A percentile compares a stretch with the other conserved stretches of the same genome.
Evolutionary conservation across 495 filamentous ascomycete species (phyloP).

Genomic region (Lindgomyces ingoldianus): DNA sequence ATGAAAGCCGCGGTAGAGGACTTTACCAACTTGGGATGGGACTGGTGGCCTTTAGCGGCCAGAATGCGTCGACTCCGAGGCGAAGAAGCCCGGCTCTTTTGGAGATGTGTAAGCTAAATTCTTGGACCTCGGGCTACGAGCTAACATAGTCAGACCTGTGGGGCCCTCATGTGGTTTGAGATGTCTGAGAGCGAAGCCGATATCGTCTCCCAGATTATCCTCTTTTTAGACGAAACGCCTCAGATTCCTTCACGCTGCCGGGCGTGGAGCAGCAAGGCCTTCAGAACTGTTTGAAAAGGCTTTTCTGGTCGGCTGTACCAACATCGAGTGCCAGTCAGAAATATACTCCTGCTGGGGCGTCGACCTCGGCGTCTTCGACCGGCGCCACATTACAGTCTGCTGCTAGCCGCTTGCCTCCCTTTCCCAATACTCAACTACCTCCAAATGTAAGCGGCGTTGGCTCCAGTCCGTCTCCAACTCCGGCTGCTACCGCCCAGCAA

Average conservation of each 20-base stretch:
- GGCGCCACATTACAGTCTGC: not conserved
- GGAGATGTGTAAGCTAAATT: slow-evolving; percentile 4
- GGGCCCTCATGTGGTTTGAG: not conserved
- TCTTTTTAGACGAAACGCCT: not conserved
- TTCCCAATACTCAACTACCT: not conserved
- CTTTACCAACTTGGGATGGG: not conserved
- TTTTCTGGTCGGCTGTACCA: not conserved
- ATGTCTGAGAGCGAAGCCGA: not conserved
- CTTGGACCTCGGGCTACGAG: too few species aligned
- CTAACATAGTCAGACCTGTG: not conserved
- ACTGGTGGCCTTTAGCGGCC: slow-evolving; percentile 1
- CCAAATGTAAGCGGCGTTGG: not conserved
- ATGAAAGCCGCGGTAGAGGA: not conserved
- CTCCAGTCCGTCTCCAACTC: not conserved
- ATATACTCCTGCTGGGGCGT: not conserved
- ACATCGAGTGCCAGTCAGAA: not conserved
- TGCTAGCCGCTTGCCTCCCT: not conserved
- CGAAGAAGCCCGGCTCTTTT: not conserved
- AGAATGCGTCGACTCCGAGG: not conserved
- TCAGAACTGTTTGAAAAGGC: not conserved
- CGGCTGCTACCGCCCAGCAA: not conserved
- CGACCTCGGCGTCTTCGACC: not conserved
- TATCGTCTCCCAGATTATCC: not conserved
- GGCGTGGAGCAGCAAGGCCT: not conserved
- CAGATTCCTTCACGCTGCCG: not conserved